A percentile compares a stretch with the other conserved stretches of the same genome.
Evolutionary conservation across 768 basidiomycete genomes (phyloP).

Genomic region (Termitomyces sp.): DNA sequence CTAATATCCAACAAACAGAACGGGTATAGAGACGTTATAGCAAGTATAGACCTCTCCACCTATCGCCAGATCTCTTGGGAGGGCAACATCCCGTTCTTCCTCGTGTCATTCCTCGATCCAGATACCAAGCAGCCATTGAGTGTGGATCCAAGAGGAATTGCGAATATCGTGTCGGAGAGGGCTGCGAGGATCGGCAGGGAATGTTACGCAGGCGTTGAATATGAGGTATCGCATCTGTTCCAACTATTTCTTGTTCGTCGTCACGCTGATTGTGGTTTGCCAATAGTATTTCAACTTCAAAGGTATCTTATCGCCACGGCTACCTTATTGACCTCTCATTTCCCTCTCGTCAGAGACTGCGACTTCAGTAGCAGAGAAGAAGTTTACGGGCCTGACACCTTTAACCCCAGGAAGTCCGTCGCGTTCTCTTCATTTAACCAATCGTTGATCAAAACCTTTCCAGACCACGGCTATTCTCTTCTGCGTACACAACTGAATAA

Average conservation of each 20-base stretch:
- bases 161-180: slow-evolving; percentile 54
- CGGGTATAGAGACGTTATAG: slow-evolving; percentile 88
- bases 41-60: slow-evolving; percentile 81
- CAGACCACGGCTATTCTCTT: slow-evolving; percentile 97
- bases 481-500: slow-evolving; percentile 88
- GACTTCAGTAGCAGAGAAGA: slow-evolving; percentile 69
- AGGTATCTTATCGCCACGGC: slow-evolving; percentile 39
- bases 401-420: slow-evolving; percentile 90
- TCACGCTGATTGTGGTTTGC: neutral
- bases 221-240: slow-evolving; percentile 56
- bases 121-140: slow-evolving; percentile 71
- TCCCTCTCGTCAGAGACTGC: slow-evolving; percentile 65
- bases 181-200: slow-evolving; percentile 48
- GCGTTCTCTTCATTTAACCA: neutral
- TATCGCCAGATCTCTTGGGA: slow-evolving; percentile 93
- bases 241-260: neutral
- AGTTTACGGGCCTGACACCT: slow-evolving; percentile 68
- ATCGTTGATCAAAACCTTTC: neutral
- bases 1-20: slow-evolving; percentile 89
- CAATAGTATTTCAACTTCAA: slow-evolving; percentile 90
- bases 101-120: slow-evolving; percentile 88
- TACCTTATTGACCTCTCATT: neutral
- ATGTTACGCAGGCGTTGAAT: slow-evolving; percentile 88
- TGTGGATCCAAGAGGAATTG: slow-evolving; percentile 84
- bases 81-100: slow-evolving; percentile 87